These are phyloP conservation scores for Aspergillus luchuensis DNA, from an alignment of 2,329 filamentous ascomycete species.

Conservation along the genomic window DNA sequence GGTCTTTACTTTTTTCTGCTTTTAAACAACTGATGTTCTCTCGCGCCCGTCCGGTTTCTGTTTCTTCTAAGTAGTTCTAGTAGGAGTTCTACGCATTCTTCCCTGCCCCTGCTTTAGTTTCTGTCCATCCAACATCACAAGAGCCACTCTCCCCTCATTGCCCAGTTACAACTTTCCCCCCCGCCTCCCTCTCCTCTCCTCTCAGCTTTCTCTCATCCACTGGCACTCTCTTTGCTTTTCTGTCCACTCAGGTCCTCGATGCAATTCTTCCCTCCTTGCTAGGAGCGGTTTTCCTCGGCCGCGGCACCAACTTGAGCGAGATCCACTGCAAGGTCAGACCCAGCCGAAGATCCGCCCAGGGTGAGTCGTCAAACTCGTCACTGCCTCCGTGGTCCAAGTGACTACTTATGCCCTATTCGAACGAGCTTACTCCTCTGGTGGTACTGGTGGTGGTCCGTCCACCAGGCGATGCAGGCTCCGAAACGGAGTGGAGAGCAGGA, in stretches of 20 bases:
- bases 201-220: too few species aligned
- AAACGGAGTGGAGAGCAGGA: slow-evolving; percentile 9
- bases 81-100: background rate
- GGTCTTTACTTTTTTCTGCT: background rate
- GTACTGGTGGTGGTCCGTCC: background rate
- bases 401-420: background rate
- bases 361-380: slow-evolving; percentile 17
- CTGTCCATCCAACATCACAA: too few species aligned
- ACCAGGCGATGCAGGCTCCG: slow-evolving; percentile 5
- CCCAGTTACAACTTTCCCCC: too few species aligned
- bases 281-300: slow-evolving; percentile 7
- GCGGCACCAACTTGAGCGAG: slow-evolving; percentile 16
- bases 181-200: too few species aligned
- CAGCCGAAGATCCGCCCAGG: slow-evolving; percentile 23
- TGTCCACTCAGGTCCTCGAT: background rate
- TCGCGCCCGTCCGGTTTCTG: background rate
- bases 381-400: slow-evolving; percentile 11
- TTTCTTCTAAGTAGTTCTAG: background rate
- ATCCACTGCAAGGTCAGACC: slow-evolving; percentile 22
- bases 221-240: background rate
- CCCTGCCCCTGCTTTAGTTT: background rate
- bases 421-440: slow-evolving; percentile 10
- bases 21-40: background rate
- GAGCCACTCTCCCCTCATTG: too few species aligned
- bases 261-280: slow-evolving; percentile 3